Base-by-base conservation (phyloP, 495 filamentous ascomycete genomes). In the Aeminium ludgeri region DNA sequence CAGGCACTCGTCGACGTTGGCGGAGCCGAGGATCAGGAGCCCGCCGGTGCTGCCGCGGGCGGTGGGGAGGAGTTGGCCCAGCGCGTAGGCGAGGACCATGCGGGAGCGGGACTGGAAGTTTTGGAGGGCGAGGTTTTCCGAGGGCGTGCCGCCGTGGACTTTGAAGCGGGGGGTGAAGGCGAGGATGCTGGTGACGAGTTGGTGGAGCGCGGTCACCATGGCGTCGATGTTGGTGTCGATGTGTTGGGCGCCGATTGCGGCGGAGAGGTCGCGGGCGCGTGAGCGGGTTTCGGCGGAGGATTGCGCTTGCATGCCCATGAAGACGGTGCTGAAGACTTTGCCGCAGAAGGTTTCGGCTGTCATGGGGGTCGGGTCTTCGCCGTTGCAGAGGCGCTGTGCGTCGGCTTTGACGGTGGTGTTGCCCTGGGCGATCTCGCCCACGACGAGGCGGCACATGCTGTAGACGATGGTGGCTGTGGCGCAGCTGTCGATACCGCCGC, bases 41-140 rank as follows among this genome's bases (percentile, higher is more conserved):
- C 72, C 70, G 13, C 64, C 65, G 6, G 55, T 60, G 11, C 67
- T 60, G 23, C 69, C 59, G 10, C 70, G 61, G 5, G 76, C 66
- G 10, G 66, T 71, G 0, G 77, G 73, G 1, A 83, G 58, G 20
- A 82, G 52, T 36, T 79, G 76, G 0, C 75, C 79, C 58, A 83
- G 83, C 7, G 74, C 54, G 55, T 92, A 92, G 1, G 80, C 69
- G 0, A 76, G 65, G 2, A 92, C 82, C 85, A 94, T 93, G 39
- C 86, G 63, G 7, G 68, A 56, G 1, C 85, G 64, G 2, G 84
- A 83, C 53, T 93, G 85, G 15, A 92, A 73, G 50, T 85, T 86
- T 51, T 87, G 87, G 15, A 87, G 57, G 3, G 77, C 78, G 11
- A 82, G 57, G 38, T 78, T 83, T 49, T 78, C 74, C 0, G 69